Base-by-base conservation (phyloP, 352 stramenopile genomes). In the Phytophthora europaea region DNA sequence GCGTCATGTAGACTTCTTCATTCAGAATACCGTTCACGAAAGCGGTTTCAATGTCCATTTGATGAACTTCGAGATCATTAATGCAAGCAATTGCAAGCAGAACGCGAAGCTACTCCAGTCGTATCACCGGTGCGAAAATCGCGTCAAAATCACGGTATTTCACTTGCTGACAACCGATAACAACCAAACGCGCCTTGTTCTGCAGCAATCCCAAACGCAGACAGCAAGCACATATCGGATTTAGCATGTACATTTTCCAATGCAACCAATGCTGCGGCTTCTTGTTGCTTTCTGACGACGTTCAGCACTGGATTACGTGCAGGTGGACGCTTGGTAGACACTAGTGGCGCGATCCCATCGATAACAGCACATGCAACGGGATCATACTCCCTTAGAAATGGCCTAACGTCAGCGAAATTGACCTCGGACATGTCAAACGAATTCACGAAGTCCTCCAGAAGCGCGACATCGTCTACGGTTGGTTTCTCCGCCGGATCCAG, bases 41-140 rank as follows among this genome's bases (percentile, higher is more conserved):
- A 0, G 61, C 70, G 0, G 65, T 78, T 22, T 78, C 67, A 10
- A 78, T 61, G 67, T 81, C 75, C 61, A 78, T 75, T 18, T 78
- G 66, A 9, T 71, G 45, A n/a, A 58, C 33, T 26, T 73, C 57
- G 6, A 61, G 67, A 15, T 78, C 61, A 9, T 54, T 23, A 60
- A 67, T 54, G 38, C 57, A 63, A 3, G 38, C 16, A 4, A 54
- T 63, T 6, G 20, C 57, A 2, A 63, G 36, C 22, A 67, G 23
- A n/a, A 67, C 61, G n/a, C 47, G 60, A 4, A 67, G 5, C 7
- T 48, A 48, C 26, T 66, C 13, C 6, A 66, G 45, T 18, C 59
- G 59, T 33, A 57, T 48, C 5, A 60, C 60, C 0, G 47, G 60
- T 4, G 33, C 60, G 33, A 67, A 67, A 53, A 36, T 61, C 55